Conservation (phyloP, 1,284 basidiomycete genomes). For the Lentinula novae-zelandiae region DNA sequence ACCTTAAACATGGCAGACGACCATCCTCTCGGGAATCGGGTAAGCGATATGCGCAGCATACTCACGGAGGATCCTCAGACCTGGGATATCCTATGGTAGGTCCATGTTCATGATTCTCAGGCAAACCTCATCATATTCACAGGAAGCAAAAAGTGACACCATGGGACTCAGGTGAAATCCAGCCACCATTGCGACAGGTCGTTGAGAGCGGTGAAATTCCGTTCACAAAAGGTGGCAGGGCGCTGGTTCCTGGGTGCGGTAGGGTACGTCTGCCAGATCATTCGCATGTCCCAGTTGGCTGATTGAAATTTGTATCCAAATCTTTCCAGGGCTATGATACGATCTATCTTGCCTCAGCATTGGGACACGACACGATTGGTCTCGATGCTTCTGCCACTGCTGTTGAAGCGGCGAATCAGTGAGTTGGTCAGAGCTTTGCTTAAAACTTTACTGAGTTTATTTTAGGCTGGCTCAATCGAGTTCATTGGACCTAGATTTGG, state of each 20-base stretch:
- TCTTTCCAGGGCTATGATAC: conserved; percentile 62
- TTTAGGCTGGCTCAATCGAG: not conserved
- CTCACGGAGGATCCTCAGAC: conserved; percentile 16
- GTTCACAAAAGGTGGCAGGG: conserved; percentile 51
- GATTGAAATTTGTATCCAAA: not conserved
- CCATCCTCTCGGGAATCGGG: not conserved
- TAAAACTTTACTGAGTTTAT: not conserved
- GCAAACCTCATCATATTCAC: not conserved
- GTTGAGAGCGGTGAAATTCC: conserved; percentile 44
- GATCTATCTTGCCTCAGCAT: conserved; percentile 44
- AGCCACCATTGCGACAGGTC: conserved; percentile 53
- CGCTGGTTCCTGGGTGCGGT: conserved; percentile 73
- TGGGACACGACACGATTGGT: conserved; percentile 47
- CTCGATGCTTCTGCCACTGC: conserved; percentile 59
- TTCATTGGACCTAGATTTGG: conserved; percentile 47
- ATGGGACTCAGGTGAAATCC: conserved; percentile 58
- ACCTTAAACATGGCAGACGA: not conserved
- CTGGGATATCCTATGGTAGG: conserved; percentile 12
- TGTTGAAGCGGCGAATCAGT: conserved; percentile 48
- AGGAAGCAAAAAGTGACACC: conserved; percentile 60
- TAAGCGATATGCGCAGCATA: conserved; percentile 8
- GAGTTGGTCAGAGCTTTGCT: not conserved
- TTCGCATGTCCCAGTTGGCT: not conserved
- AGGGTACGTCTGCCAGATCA: conserved; percentile 35
- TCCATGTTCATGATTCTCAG: not conserved